These are phyloP conservation scores for Trametes elegans DNA, from an alignment of 768 basidiomycete genomes.

Conservation along the genomic window DNA sequence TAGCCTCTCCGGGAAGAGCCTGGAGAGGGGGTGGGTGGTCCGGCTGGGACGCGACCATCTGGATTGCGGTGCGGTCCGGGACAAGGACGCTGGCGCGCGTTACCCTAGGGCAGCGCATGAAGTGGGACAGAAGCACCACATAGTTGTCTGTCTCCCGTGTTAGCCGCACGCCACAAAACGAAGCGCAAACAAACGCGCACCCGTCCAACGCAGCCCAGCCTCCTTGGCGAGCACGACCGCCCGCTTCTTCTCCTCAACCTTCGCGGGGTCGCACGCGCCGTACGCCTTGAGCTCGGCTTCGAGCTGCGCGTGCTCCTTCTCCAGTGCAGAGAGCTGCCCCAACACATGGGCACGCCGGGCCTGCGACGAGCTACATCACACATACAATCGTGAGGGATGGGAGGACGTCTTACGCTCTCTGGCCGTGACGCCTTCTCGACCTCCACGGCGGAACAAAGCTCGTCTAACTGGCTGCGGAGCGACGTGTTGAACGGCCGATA, in stretches of 20 bases:
- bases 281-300: conserved; percentile 73
- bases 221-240: conserved; percentile 78
- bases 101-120: conserved; percentile 1
- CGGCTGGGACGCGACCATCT: not conserved
- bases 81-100: not conserved
- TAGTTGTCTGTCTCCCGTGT: conserved; percentile 58
- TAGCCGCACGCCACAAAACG: not conserved
- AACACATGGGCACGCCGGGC: conserved; percentile 53
- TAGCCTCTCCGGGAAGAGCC: not conserved
- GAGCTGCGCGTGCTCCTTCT: conserved; percentile 48
- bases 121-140: conserved; percentile 58
- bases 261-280: conserved; percentile 81
- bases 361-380: conserved; percentile 36
- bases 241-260: conserved; percentile 72
- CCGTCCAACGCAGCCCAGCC: conserved; percentile 85
- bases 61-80: conserved; percentile 1
- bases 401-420: conserved; percentile 46
- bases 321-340: conserved; percentile 44
- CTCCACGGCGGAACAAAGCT: conserved; percentile 45
- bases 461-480: conserved; percentile 46
- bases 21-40: not conserved
- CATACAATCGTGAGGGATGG: not conserved
- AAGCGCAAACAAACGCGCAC: conserved; percentile 57
- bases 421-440: conserved; percentile 52
- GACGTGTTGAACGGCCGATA: conserved; percentile 44